Conservation (phyloP, 768 basidiomycete genomes). For the Ramaria rubella region DNA sequence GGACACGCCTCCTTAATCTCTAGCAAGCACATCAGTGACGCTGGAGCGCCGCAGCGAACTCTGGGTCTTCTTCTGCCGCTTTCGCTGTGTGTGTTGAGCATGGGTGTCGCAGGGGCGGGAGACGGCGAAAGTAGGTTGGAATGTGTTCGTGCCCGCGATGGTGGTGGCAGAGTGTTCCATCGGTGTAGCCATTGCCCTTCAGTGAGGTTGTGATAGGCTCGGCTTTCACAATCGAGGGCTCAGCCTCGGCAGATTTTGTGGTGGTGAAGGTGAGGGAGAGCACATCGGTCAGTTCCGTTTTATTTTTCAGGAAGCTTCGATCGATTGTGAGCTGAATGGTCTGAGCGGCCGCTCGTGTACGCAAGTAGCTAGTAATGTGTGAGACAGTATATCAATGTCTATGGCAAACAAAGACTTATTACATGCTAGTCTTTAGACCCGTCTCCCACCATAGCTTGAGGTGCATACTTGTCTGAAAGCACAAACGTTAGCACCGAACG, state of each 20-base stretch:
- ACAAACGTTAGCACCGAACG: not conserved
- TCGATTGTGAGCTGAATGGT: conserved; percentile 99
- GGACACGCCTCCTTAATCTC: conserved; percentile 93
- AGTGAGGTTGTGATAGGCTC: not conserved
- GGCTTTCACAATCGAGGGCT: not conserved
- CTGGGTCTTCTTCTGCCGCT: conserved; percentile 56
- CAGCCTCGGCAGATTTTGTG: not conserved
- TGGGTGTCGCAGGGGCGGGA: conserved; percentile 5
- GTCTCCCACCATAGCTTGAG: conserved; percentile 99
- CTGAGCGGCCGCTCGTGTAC: conserved; percentile 89
- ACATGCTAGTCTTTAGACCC: conserved; percentile 98
- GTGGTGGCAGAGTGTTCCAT: not conserved
- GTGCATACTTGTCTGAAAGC: conserved; percentile 71
- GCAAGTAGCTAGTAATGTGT: conserved; percentile 56
- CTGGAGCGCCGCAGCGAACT: conserved; percentile 72
- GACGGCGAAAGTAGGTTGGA: not conserved
- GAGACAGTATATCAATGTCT: not conserved
- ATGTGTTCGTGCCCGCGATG: not conserved
- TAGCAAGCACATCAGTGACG: conserved; percentile 72
- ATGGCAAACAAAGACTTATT: conserved; percentile 26
- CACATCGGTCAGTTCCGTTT: conserved; percentile 34
- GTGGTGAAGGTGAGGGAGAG: conserved; percentile 6
- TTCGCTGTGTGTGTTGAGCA: conserved; percentile 38
- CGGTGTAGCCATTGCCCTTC: not conserved
- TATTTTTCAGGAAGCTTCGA: conserved; percentile 55